Conservation (phyloP, 805 yeast species). For the Pichia manshurica region DNA sequence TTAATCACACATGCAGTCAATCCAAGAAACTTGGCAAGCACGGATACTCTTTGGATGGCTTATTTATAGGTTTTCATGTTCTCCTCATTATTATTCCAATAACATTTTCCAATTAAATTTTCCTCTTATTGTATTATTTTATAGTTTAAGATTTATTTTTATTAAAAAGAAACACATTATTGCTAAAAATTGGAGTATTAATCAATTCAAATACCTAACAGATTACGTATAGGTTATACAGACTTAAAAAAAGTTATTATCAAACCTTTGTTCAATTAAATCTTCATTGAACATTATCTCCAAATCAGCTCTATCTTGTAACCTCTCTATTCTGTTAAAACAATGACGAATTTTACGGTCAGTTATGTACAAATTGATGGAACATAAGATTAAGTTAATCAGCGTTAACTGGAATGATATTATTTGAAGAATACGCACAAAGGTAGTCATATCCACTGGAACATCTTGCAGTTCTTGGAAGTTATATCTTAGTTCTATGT, state of each 20-base stretch:
- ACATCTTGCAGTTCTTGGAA: background rate
- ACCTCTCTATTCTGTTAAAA: constrained; percentile 23
- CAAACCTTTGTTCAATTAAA: constrained; percentile 18
- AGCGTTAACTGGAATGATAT: constrained; percentile 20
- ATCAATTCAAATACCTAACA: too few species aligned
- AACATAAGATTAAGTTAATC: constrained; percentile 18
- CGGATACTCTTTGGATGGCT: constrained; percentile 95
- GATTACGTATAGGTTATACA: too few species aligned
- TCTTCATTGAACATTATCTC: constrained; percentile 2
- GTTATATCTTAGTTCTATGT: constrained; percentile 1
- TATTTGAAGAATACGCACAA: constrained; percentile 19
- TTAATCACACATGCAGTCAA: constrained; percentile 91
- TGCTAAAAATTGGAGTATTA: too few species aligned
- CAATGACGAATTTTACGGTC: constrained; percentile 23
- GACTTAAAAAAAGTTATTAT: constrained; percentile 17
- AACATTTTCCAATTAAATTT: background rate
- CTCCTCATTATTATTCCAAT: background rate
- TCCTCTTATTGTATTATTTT: background rate
- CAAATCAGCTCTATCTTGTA: constrained; percentile 10
- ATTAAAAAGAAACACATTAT: too few species aligned
- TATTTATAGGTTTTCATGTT: constrained; percentile 46
- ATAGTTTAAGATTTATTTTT: background rate
- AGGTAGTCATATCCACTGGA: constrained; percentile 8
- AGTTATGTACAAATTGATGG: constrained; percentile 21
- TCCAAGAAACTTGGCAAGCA: constrained; percentile 85